Evolutionary conservation across 2,329 filamentous ascomycete genomes (phyloP).

Genomic region (Sporothrix pallida): DNA sequence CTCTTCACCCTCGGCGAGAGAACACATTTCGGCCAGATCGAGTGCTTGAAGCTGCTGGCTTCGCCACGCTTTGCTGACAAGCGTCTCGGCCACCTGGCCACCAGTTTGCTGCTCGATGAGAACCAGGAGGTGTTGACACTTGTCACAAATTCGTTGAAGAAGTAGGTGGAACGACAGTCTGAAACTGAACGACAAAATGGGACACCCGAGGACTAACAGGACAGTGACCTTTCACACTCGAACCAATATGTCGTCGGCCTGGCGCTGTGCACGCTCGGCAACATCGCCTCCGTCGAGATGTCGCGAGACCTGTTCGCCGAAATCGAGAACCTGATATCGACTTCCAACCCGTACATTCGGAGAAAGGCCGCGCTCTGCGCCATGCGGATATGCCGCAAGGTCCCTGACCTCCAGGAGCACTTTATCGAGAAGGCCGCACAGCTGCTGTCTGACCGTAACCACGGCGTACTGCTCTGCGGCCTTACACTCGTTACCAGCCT

Average conservation of each 20-base stretch:
- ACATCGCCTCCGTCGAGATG: slow-evolving; percentile 98
- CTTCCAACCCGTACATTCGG: slow-evolving; percentile 96
- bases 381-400: slow-evolving; percentile 98
- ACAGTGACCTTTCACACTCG: slow-evolving; percentile 90
- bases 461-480: slow-evolving; percentile 91
- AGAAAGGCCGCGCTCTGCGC: slow-evolving; percentile 97
- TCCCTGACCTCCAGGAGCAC: slow-evolving; percentile 95
- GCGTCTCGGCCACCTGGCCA: slow-evolving; percentile 91
- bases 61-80: slow-evolving; percentile 98
- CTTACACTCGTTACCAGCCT: slow-evolving; percentile 88
- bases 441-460: slow-evolving; percentile 89
- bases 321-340: slow-evolving; percentile 89
- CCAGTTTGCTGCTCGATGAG: slow-evolving; percentile 94
- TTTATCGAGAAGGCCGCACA: slow-evolving; percentile 93
- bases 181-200: background rate
- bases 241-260: slow-evolving; percentile 99
- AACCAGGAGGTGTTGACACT: slow-evolving; percentile 97
- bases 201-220: background rate
- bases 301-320: slow-evolving; percentile 95
- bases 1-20: slow-evolving; percentile 97
- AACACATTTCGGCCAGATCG: slow-evolving; percentile 98
- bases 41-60: slow-evolving; percentile 95
- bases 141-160: slow-evolving; percentile 97
- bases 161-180: slow-evolving; percentile 59
- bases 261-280: slow-evolving; percentile 92